Percentiles rank a stretch among this genome's conserved stretches.
Evolutionary conservation across 305 asterid genomes (phyloP).

Genomic region (Fraxinus nigra): DNA sequence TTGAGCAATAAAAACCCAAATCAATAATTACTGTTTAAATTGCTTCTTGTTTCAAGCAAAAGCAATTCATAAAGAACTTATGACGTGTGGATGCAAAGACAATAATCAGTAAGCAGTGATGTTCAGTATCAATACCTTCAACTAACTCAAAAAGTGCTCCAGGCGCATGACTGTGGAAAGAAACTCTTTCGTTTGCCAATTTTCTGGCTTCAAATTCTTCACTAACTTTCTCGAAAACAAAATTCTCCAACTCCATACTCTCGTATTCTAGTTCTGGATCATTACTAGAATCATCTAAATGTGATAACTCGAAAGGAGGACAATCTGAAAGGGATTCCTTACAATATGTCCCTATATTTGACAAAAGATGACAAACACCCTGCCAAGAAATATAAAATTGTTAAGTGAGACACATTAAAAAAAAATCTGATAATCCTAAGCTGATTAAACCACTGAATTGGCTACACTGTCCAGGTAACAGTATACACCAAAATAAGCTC

Average conservation of each 20-base stretch:
- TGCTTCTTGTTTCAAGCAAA: background rate
- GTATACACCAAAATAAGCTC: background rate
- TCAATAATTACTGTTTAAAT: background rate
- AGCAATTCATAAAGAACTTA: conserved; percentile 12
- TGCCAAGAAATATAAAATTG: conserved; percentile 31
- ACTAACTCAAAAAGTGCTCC: conserved; percentile 42
- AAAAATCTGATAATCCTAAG: background rate
- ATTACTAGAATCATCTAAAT: conserved; percentile 50
- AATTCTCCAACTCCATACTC: conserved; percentile 72
- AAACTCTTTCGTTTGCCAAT: conserved; percentile 36
- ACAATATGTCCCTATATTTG: conserved; percentile 65
- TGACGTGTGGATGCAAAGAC: conserved; percentile 1
- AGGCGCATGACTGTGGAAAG: conserved; percentile 52
- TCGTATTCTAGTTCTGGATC: conserved; percentile 52
- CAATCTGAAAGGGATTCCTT: conserved; percentile 60
- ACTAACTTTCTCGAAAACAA: conserved; percentile 48
- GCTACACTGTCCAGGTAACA: background rate
- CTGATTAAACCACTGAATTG: background rate
- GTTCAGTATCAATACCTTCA: conserved; percentile 25
- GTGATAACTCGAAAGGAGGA: conserved; percentile 58
- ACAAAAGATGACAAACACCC: conserved; percentile 81
- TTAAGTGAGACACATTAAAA: conserved; percentile 16
- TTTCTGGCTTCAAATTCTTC: conserved; percentile 58
- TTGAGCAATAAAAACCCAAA: conserved; percentile 7
- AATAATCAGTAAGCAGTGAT: background rate